Base-by-base conservation (phyloP, 768 basidiomycete genomes). In the Clitopilus hobsonii region DNA sequence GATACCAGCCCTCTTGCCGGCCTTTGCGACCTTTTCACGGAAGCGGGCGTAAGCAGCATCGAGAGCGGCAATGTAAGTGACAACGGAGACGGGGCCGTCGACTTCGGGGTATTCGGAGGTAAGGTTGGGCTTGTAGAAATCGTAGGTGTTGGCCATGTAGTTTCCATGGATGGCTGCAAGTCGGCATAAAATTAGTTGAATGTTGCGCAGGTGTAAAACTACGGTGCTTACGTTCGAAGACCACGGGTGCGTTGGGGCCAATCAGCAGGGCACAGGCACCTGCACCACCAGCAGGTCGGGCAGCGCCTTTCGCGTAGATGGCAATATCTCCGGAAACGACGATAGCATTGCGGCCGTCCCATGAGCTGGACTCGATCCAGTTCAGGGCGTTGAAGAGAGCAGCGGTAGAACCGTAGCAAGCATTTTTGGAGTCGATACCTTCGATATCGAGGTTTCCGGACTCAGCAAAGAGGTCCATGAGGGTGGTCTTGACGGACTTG, bases 371-470 rank as follows among this genome's bases (percentile, higher is more conserved):
- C 70, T 99, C 96, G 57, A 98, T 77, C 97, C 97, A 99, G 82
- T 99, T 99, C 67, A 96, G 78, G 49, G 93, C 91, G 73, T 99
- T 99, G 86, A 98, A 99, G 54, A 99, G 85, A 3, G 97, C 97
- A 45, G 97, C 97, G 22, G 97, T 99, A 29, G 93, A 95, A 25
- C 97, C 97, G 65, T 99, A 99, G 78, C 97, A 99, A 18, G 97
- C 97, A 68, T 98, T 99, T 78, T 98, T 98, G 47, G 91, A 94
- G 76, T 99, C 97, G 70, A 99, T 90, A 62, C 97, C 97, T 74
- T 99, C 97, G 55, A 99, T 94, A 67, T 99, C 97, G 63, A 82
- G 84, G 83, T 99, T 99, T 55, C 94, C 94, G 26, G 87, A 83
- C 56, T 84, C 85, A 45, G 89, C 86, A 67, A 99, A 99, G 65